Conservation (phyloP, 2,329 filamentous ascomycete species). For the Lomentospora prolificans region DNA sequence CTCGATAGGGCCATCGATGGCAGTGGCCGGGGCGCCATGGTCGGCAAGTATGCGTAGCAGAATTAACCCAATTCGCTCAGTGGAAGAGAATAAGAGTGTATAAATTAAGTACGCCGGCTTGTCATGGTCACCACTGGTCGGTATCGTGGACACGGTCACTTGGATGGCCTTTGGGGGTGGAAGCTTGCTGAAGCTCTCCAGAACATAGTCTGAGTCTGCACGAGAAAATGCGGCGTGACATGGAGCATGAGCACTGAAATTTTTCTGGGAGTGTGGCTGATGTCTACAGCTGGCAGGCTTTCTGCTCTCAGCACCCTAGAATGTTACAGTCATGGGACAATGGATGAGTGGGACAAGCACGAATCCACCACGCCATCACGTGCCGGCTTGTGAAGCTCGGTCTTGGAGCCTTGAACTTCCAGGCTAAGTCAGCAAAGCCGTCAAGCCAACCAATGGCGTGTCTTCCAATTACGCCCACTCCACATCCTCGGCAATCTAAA, state of each 20-base stretch:
- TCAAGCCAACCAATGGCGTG: slow-evolving; percentile 31
- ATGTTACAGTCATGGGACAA: too few species aligned
- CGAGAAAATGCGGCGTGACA: neutral
- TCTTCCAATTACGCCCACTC: slow-evolving; percentile 25
- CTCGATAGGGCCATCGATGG: neutral
- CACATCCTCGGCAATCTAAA: slow-evolving; percentile 40
- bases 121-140: neutral
- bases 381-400: neutral
- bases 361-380: slow-evolving; percentile 3
- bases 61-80: neutral
- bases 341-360: too few species aligned
- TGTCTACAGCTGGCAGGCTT: slow-evolving; percentile 1
- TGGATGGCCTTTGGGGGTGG: neutral
- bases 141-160: neutral
- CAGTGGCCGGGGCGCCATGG: slow-evolving; percentile 1
- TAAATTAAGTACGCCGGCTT: neutral
- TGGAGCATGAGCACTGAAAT: too few species aligned
- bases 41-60: neutral
- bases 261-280: neutral
- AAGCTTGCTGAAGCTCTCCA: neutral
- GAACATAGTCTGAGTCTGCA: neutral
- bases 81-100: neutral
- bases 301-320: too few species aligned
- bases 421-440: slow-evolving; percentile 7
- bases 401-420: slow-evolving; percentile 8